Conservation (phyloP, 2,329 filamentous ascomycete species). For the Ceratocystis cacaofunesta region DNA sequence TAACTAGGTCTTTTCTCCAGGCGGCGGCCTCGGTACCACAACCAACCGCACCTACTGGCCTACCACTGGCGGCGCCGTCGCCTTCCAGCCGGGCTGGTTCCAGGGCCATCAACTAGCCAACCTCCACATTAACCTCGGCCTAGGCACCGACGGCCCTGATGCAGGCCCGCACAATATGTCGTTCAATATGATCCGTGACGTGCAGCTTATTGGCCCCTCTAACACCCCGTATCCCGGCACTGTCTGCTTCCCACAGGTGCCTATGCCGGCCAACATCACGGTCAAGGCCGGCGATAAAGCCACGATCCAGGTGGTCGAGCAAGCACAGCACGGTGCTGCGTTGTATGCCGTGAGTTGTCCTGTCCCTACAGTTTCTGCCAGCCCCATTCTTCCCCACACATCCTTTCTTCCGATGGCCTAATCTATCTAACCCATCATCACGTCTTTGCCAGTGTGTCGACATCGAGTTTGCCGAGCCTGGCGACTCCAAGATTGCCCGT, state of each 20-base stretch:
- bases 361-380: not conserved
- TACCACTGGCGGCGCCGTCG: conserved; percentile 67
- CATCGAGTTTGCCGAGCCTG: conserved; percentile 73
- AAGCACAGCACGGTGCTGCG: conserved; percentile 67
- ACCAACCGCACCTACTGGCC: conserved; percentile 89
- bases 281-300: conserved; percentile 74
- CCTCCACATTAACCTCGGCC: conserved; percentile 82
- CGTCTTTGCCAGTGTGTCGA: conserved; percentile 60
- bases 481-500: conserved; percentile 48
- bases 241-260: conserved; percentile 80
- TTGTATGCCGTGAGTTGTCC: conserved; percentile 55
- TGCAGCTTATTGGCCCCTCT: conserved; percentile 68
- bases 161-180: conserved; percentile 72
- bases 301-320: conserved; percentile 77
- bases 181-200: conserved; percentile 61
- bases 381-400: not conserved
- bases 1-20: conserved; percentile 31
- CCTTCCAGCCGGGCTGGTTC: conserved; percentile 93
- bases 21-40: conserved; percentile 65
- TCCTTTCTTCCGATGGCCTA: not conserved
- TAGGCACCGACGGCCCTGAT: conserved; percentile 52
- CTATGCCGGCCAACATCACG: conserved; percentile 55
- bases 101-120: conserved; percentile 68
- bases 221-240: conserved; percentile 77
- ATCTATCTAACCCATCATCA: too few species aligned